Conservation (phyloP, 75 land plant species). For the Sequoiadendron giganteum region DNA sequence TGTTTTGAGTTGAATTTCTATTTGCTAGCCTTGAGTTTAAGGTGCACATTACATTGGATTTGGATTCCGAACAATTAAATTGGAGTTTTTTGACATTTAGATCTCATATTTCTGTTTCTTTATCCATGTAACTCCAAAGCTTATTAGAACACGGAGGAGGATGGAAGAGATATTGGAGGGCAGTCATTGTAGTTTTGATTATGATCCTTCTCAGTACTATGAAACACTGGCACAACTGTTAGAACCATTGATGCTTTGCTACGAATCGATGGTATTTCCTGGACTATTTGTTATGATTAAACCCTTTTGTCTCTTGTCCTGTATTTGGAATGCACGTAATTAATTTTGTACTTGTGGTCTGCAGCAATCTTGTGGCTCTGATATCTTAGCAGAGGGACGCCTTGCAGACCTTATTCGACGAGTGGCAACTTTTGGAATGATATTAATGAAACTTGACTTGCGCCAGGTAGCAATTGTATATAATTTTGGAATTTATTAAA, state of each 20-base stretch:
- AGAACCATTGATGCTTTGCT: conserved; percentile 86
- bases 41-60: neutral
- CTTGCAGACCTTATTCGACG: conserved; percentile 84
- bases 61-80: neutral
- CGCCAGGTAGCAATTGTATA: conserved; percentile 61
- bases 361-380: conserved; percentile 81
- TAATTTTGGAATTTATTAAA: neutral
- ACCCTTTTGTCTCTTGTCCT: neutral
- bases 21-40: neutral
- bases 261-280: conserved; percentile 77
- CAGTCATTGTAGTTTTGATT: conserved; percentile 56
- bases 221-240: conserved; percentile 73
- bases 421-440: conserved; percentile 93
- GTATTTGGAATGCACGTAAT: neutral
- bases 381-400: conserved; percentile 83
- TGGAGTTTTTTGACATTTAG: neutral
- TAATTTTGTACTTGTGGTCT: neutral
- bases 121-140: conserved; percentile 33
- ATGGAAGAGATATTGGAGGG: conserved; percentile 90
- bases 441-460: conserved; percentile 93
- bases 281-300: neutral
- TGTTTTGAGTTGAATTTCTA: conserved; percentile 8
- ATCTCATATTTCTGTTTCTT: neutral
- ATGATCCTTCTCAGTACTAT: conserved; percentile 73
- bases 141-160: conserved; percentile 70